Conservation (phyloP, 83 land plant genomes). For the Picea engelmannii region DNA sequence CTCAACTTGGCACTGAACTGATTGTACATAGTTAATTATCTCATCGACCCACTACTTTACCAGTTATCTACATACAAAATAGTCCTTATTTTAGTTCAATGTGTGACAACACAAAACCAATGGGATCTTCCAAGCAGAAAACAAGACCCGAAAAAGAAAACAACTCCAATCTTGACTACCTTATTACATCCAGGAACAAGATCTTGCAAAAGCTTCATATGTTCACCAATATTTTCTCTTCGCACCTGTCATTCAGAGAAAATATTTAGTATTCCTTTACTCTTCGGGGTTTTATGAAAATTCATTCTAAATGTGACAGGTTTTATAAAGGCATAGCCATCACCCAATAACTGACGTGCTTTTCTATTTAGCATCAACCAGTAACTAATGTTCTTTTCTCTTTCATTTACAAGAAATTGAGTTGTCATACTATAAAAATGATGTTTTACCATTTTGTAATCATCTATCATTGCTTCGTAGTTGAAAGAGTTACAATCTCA, state of each 20-base stretch:
- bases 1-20: constrained; percentile 13
- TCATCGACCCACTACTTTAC: constrained; percentile 16
- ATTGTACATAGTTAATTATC: constrained; percentile 18
- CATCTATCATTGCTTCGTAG: no score
- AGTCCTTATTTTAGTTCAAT: neutral
- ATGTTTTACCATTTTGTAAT: no score
- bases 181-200: constrained; percentile 92
- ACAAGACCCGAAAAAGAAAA: neutral
- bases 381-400: no score
- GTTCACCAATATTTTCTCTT: constrained; percentile 86
- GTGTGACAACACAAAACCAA: neutral
- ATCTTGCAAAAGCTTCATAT: constrained; percentile 87
- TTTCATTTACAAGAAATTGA: no score
- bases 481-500: no score
- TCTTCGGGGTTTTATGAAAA: neutral
- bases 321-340: neutral
- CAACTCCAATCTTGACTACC: constrained; percentile 29
- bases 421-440: no score
- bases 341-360: neutral
- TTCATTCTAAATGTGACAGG: neutral
- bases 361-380: neutral
- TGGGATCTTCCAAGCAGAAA: neutral
- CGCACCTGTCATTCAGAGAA: constrained; percentile 27
- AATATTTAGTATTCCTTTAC: neutral
- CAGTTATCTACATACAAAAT: constrained; percentile 5